Conservation (phyloP, 139 green algal genomes). For the Tetraselmis chui region DNA sequence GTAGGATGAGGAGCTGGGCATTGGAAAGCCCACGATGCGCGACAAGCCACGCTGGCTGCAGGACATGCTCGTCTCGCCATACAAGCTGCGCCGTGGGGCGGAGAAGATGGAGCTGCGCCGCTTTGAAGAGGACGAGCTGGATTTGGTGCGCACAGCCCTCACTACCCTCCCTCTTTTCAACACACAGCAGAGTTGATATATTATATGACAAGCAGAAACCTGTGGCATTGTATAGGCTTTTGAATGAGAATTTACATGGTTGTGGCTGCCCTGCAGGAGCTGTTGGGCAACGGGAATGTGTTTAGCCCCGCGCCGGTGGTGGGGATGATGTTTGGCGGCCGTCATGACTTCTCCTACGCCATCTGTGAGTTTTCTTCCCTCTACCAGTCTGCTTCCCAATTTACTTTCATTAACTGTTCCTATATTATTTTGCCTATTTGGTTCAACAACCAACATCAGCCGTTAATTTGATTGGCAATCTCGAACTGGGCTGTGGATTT, state of each 20-base stretch:
- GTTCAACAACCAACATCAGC: too few relatives aligned
- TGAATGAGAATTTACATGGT: too few relatives aligned
- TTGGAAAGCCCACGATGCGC: not conserved
- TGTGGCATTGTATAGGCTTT: too few relatives aligned
- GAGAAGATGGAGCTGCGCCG: not conserved
- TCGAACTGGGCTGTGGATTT: too few relatives aligned
- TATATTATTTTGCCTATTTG: too few relatives aligned
- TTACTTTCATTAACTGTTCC: too few relatives aligned
- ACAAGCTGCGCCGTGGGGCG: not conserved
- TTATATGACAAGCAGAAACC: too few relatives aligned
- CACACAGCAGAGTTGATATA: too few relatives aligned
- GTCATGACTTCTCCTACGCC: slow-evolving; percentile 1
- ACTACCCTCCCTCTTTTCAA: too few relatives aligned
- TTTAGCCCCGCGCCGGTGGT: slow-evolving; percentile 3
- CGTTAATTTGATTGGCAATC: too few relatives aligned
- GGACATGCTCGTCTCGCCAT: not conserved
- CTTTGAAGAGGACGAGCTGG: not conserved
- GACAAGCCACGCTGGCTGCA: not conserved
- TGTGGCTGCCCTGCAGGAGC: not conserved
- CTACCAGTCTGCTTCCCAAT: too few relatives aligned
- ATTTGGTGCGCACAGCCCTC: not conserved
- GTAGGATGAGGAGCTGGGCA: not conserved
- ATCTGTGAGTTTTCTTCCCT: not conserved
- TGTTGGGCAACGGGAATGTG: slow-evolving; percentile 2
- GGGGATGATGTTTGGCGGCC: slow-evolving; percentile 1